Conservation (phyloP, 2,329 filamentous ascomycete genomes). For the Erysiphe neolycopersici region DNA sequence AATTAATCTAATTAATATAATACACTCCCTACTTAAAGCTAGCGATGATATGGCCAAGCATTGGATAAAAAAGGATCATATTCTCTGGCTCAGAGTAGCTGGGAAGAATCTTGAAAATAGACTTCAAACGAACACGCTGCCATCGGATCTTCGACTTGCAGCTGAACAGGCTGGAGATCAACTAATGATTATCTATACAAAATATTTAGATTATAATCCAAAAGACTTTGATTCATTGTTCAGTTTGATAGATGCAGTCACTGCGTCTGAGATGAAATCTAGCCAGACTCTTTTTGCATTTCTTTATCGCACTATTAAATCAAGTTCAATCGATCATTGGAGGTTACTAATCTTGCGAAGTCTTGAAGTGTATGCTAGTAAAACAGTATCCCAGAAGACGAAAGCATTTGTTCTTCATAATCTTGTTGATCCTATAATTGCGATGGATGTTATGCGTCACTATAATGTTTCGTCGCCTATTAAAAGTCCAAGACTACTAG, state of each 20-base stretch:
- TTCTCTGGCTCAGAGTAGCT: constrained; percentile 32
- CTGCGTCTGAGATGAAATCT: constrained; percentile 53
- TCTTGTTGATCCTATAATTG: constrained; percentile 83
- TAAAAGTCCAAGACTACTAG: constrained; percentile 47
- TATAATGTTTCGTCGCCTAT: constrained; percentile 32
- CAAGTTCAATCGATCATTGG: constrained; percentile 64
- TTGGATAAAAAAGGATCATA: constrained; percentile 44
- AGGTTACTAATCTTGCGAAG: constrained; percentile 59
- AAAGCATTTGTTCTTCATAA: constrained; percentile 85
- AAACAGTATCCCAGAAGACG: constrained; percentile 55
- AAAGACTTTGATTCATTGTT: constrained; percentile 66
- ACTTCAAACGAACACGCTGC: constrained; percentile 41
- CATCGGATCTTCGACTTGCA: constrained; percentile 48
- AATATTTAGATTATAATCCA: constrained; percentile 47
- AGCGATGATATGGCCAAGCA: constrained; percentile 26
- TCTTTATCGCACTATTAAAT: constrained; percentile 72
- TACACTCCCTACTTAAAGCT: constrained; percentile 50
- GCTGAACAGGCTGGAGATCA: constrained; percentile 78
- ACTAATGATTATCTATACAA: constrained; percentile 60
- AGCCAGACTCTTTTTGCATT: constrained; percentile 54
- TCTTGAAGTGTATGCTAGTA: constrained; percentile 63
- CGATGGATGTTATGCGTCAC: constrained; percentile 79
- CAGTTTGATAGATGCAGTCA: constrained; percentile 57
- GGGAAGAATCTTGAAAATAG: constrained; percentile 58
- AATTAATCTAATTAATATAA: constrained; percentile 68